Percentiles rank a stretch among this genome's conserved stretches.
Evolutionary conservation across 2,329 filamentous ascomycete genomes (phyloP).

Genomic region (Ophiostoma sp.): DNA sequence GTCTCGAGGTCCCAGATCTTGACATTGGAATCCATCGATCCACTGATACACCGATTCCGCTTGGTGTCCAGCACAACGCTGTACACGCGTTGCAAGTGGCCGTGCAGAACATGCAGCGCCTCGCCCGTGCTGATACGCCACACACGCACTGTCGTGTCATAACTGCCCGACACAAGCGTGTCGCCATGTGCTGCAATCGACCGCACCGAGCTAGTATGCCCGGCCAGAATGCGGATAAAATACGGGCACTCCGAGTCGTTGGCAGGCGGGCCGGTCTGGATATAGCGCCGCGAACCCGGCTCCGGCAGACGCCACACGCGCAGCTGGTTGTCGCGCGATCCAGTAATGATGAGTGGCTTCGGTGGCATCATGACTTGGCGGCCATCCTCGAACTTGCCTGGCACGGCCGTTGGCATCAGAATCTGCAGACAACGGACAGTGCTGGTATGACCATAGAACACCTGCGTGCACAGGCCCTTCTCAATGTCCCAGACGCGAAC

Average conservation of each 20-base stretch:
- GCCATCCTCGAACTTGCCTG: slow-evolving; percentile 62
- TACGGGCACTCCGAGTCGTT: slow-evolving; percentile 83
- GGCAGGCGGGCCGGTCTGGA: slow-evolving; percentile 69
- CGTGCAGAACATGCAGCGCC: slow-evolving; percentile 72
- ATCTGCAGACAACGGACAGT: slow-evolving; percentile 96
- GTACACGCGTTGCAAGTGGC: slow-evolving; percentile 91
- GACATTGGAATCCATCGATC: slow-evolving; percentile 96
- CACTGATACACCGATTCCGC: slow-evolving; percentile 92
- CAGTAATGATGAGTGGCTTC: slow-evolving; percentile 93
- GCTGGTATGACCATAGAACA: slow-evolving; percentile 96
- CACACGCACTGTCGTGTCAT: slow-evolving; percentile 89
- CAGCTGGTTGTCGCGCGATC: slow-evolving; percentile 88
- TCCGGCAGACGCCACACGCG: slow-evolving; percentile 91
- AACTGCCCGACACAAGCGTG: slow-evolving; percentile 94
- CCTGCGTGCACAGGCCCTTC: slow-evolving; percentile 82
- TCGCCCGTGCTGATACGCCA: slow-evolving; percentile 98
- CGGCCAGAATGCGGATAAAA: slow-evolving; percentile 79
- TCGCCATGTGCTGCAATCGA: slow-evolving; percentile 93
- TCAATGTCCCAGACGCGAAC: slow-evolving; percentile 99
- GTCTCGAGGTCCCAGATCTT: slow-evolving; percentile 96
- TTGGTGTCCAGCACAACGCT: slow-evolving; percentile 90
- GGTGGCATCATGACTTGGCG: slow-evolving; percentile 82
- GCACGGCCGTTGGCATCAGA: slow-evolving; percentile 72
- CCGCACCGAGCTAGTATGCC: slow-evolving; percentile 88
- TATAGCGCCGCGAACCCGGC: slow-evolving; percentile 68